These are phyloP conservation scores for Xylaria acuta DNA, from an alignment of 495 filamentous ascomycete species.

Conservation along the genomic window DNA sequence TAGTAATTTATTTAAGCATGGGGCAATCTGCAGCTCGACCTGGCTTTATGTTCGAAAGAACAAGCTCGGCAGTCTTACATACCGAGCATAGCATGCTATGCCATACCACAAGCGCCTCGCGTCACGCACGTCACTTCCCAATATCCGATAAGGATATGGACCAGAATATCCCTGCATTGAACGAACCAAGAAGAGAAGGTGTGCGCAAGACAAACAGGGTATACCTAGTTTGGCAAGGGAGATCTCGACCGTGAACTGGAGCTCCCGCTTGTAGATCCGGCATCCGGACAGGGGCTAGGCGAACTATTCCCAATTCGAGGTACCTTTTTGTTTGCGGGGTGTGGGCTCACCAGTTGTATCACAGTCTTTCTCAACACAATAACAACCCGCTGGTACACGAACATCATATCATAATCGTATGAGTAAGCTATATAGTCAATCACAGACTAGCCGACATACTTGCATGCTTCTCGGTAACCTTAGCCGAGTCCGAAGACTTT, in stretches of 20 bases:
- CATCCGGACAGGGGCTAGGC: neutral
- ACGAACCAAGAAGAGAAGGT: too few species aligned
- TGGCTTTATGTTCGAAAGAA: neutral
- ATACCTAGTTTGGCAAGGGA: neutral
- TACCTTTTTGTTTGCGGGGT: neutral
- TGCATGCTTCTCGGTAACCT: too few species aligned
- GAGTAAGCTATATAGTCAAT: neutral
- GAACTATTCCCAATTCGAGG: neutral
- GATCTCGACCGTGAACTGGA: neutral
- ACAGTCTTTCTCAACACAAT: neutral
- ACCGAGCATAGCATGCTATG: too few species aligned
- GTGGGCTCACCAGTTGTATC: neutral
- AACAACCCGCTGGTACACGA: neutral
- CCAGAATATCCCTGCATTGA: too few species aligned
- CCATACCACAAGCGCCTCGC: too few species aligned
- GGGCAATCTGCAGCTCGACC: neutral
- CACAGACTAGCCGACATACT: neutral
- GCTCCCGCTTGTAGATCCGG: constrained; percentile 6
- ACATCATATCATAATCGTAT: neutral
- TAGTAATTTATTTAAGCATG: neutral
- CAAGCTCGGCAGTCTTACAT: neutral
- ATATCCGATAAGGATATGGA: too few species aligned
- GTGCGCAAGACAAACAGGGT: too few species aligned
- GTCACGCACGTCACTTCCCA: too few species aligned
- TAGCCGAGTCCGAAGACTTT: neutral